phyloP scores from a whole-genome alignment of 2,329 filamentous ascomycete genomes.

The Nakataea oryzae region DNA sequence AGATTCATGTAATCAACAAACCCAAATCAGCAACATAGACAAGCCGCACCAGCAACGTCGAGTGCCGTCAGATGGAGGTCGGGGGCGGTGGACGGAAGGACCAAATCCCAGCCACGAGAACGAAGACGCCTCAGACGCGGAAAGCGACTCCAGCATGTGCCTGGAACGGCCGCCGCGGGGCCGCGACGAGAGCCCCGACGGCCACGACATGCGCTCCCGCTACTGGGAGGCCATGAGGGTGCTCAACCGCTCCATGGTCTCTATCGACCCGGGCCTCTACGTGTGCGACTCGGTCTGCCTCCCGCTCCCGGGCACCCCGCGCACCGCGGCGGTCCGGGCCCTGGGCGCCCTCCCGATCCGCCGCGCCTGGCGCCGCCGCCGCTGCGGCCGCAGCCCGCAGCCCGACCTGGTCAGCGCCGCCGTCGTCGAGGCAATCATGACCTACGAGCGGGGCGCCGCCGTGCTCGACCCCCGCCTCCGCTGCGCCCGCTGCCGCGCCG shows the following conservation, averaged over 20 bases:
- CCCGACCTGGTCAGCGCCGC: not conserved
- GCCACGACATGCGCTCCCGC: not conserved
- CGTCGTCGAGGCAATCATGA: not conserved
- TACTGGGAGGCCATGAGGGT: not conserved
- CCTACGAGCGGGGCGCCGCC: not conserved
- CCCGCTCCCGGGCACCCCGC: not conserved
- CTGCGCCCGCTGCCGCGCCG: not conserved
- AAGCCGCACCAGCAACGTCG: not conserved
- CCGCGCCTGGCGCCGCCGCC: not conserved
- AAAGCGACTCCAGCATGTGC: not conserved
- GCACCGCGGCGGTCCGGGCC: not conserved
- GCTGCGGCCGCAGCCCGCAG: not conserved
- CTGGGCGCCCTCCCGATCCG: not conserved
- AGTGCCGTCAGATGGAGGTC: not conserved
- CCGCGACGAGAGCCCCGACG: not conserved
- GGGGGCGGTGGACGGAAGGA: not conserved
- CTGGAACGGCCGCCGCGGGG: not conserved
- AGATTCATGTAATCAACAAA: not conserved
- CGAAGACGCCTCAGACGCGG: not conserved
- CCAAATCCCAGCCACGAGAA: not conserved
- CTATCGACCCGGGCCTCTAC: not conserved
- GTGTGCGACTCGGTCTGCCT: not conserved
- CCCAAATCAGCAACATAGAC: too few relatives aligned
- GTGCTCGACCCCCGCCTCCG: too few relatives aligned
- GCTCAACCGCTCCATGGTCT: not conserved